A percentile compares a stretch with the other conserved stretches of the same genome.
Evolutionary conservation across 495 filamentous ascomycete genomes (phyloP).

Genomic region (Rhypophila decipiens): DNA sequence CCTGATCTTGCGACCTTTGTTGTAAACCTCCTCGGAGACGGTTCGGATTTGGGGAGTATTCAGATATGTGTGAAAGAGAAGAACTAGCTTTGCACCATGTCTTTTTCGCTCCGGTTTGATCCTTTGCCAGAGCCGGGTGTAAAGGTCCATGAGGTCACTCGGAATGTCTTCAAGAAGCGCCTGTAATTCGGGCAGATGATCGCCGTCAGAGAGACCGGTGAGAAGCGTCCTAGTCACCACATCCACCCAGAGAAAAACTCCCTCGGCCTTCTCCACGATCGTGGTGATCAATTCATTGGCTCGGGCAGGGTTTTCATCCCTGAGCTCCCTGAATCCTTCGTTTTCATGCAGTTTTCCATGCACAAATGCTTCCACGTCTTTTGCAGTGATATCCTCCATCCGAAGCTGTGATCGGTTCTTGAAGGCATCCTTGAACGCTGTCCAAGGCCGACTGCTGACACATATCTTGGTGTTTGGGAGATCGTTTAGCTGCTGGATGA

Average conservation of each 20-base stretch:
- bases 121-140: background rate
- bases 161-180: background rate
- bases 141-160: background rate
- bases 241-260: conserved; percentile 10
- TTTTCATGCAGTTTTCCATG: background rate
- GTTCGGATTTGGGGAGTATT: background rate
- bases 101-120: background rate
- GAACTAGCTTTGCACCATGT: background rate
- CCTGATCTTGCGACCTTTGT: background rate
- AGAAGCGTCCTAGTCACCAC: background rate
- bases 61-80: background rate
- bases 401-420: background rate
- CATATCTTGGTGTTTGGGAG: conserved; percentile 1
- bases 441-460: conserved; percentile 5
- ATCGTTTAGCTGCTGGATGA: background rate
- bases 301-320: background rate
- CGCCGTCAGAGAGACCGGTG: background rate
- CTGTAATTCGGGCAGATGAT: background rate
- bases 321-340: background rate
- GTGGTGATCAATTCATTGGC: background rate
- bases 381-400: conserved; percentile 2
- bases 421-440: background rate
- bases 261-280: background rate
- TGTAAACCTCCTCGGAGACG: background rate
- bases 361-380: background rate